A percentile compares a stretch with the other conserved stretches of the same genome.
Conservation (phyloP, 768 basidiomycete genomes). For the Trametes maxima region DNA sequence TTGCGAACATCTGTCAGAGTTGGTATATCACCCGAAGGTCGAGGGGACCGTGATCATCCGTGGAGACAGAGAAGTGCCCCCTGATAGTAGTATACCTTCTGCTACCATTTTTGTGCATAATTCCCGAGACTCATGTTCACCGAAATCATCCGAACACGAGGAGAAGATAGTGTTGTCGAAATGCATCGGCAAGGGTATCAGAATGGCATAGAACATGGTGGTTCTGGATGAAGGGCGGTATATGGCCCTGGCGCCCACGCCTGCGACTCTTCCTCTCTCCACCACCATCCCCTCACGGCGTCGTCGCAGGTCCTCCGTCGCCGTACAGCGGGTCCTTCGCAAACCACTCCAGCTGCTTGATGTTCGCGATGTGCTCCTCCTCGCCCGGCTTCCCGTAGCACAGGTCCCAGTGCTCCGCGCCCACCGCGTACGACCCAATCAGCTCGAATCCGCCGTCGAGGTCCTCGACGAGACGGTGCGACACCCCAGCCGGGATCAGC, state of each 20-base stretch:
- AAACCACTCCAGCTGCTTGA: constrained; percentile 41
- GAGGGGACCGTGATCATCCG: too few species aligned
- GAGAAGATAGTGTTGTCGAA: too few species aligned
- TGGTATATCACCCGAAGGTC: too few species aligned
- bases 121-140: too few species aligned
- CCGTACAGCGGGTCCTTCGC: constrained; percentile 44
- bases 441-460: constrained; percentile 38
- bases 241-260: neutral
- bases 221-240: too few species aligned
- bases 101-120: too few species aligned
- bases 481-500: constrained; percentile 45
- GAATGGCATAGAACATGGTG: too few species aligned
- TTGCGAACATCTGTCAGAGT: too few species aligned
- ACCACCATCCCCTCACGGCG: constrained; percentile 23
- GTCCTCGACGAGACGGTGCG: constrained; percentile 39
- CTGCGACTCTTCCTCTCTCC: neutral
- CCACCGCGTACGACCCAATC: constrained; percentile 44
- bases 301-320: constrained; percentile 39
- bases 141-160: too few species aligned
- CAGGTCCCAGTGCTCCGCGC: constrained; percentile 41
- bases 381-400: constrained; percentile 41
- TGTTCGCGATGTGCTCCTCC: constrained; percentile 28
- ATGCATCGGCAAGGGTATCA: too few species aligned
- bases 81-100: too few species aligned
- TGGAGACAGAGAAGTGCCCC: too few species aligned